Evolutionary conservation across 1,284 basidiomycete species (phyloP), one percentile per base, ranked within the genome.

Genomic region (Cronartium quercuum): DNA sequence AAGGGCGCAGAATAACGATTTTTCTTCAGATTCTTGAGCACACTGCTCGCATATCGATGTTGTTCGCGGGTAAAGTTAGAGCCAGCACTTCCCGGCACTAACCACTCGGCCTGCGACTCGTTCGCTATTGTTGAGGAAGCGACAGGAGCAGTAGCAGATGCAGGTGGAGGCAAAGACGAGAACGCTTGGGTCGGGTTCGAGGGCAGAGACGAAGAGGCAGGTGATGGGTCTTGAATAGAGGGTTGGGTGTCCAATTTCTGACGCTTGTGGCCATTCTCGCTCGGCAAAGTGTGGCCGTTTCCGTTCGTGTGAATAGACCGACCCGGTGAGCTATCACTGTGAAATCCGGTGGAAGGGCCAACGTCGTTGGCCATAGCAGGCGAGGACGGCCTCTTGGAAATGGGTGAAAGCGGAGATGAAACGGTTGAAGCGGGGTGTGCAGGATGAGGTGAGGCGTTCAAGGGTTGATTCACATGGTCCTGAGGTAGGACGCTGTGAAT

Each of bases 11-110:
- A 88, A 71, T 95, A 92, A 81, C 91, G 91, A 79, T 89, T 83
- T 84, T 91, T 94, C 85, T 92, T 95, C 79, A 98, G 83, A 37
- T 87, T 86, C 68, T 92, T 90, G 63, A 98, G 83, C 1, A 90
- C 90, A 7, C 88, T 90, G 75, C 88, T 83, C 77, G 90, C 89
- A 81, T 92, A 94, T 67, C 91, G 90, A 82, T 89, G 88, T 82
- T 98, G 95, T 38, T 73, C 69, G 29, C 63, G 63, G 7, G 62
- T 73, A 24, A 73, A 37, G 10, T 40, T 44, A 38, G 69, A 63
- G 18, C 69, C 69, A 58, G 40, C 10, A 37, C 35, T 40, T 6
- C 69, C 69, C 6, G 69, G 69, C 40, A 73, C 51, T 13, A 73
- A 41, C 40, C 69, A 60, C 6, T 21, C 9, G 7, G 13, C n/a